Evolutionary conservation across 805 yeast genomes (phyloP), one percentile per base, ranked within the genome.

Genomic region (Candida insectalens): DNA sequence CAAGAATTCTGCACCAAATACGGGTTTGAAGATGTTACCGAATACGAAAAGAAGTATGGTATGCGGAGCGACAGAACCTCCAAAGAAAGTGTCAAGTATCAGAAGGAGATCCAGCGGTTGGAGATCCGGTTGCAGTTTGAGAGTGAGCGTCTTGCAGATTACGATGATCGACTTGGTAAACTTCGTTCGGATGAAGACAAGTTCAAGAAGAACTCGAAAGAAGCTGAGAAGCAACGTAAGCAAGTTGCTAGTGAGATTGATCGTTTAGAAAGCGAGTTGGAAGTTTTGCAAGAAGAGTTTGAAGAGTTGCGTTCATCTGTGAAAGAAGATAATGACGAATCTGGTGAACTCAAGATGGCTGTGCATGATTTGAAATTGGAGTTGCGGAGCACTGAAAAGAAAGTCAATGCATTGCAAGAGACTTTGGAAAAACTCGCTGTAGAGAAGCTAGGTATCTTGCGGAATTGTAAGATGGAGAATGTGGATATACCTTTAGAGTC

Each of bases 381-480:
- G 19, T 39, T 65, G 3, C 40, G 44, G 3, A 37, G 44, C 28
- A 10, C 47, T 27, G 40, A 50, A 41, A 59, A 65, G 47, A 51
- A 59, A 42, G 39, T 63, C 30, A 58, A 62, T 4, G 53, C 51
- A 6, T 43, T 62, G 5, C 77, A 74, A 43, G 84, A 76, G 42
- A 66, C 65, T 18, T 45, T 71, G 5, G 75, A 77, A 26, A 69
- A 69, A 37, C 46, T 63, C 4, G 73, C 69, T 38, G 49, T 72
- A 21, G 83, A 76, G 32, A 69, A 78, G 46, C 58, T 73, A 6
- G 69, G 71, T 41, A 60, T 73, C 14, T 62, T 87, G 39, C 75
- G 77, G 41, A 74, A 72, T 41, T 83, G 95, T 56, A 83, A 82
- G 46, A 67, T 88, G 38, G 83, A 83, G 35, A 78, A 71, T 36